These are phyloP conservation scores for Daldinia vernicosa DNA, from an alignment of 495 filamentous ascomycete genomes.

Conservation along the genomic window DNA sequence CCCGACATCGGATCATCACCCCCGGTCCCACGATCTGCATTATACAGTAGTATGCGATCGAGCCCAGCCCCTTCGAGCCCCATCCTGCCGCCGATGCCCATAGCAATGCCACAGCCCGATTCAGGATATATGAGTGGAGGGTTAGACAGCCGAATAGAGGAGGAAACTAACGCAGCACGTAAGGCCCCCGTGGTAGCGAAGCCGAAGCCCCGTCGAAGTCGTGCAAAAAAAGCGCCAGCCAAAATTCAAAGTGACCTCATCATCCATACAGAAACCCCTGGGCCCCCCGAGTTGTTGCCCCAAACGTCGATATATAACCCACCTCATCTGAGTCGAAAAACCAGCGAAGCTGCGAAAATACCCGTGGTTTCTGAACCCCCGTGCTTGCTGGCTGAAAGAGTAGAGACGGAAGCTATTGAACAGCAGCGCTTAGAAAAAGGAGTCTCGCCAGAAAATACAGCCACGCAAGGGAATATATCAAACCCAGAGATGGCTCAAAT, in stretches of 20 bases:
- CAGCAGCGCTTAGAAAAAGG: conserved; percentile 16
- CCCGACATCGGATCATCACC: conserved; percentile 82
- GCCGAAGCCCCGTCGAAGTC: conserved; percentile 50
- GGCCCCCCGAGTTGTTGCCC: conserved; percentile 55
- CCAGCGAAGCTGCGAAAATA: conserved; percentile 27
- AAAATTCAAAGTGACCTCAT: conserved; percentile 44
- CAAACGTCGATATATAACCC: conserved; percentile 58
- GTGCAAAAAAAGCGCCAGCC: conserved; percentile 42
- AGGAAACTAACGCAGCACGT: conserved; percentile 49
- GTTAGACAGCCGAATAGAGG: conserved; percentile 65
- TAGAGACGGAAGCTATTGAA: background rate
- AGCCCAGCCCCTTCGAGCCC: conserved; percentile 75
- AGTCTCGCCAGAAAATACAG: background rate
- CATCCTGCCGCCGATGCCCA: conserved; percentile 69
- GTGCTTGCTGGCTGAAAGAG: conserved; percentile 14
- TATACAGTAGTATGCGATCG: conserved; percentile 54
- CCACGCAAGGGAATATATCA: conserved; percentile 50
- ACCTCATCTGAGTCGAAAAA: conserved; percentile 38
- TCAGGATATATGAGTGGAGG: conserved; percentile 84
- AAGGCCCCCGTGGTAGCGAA: conserved; percentile 30
- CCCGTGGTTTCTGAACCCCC: conserved; percentile 51
- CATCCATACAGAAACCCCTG: conserved; percentile 54
- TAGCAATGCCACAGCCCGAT: conserved; percentile 62
- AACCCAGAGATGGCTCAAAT: conserved; percentile 52
- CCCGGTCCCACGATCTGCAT: conserved; percentile 67